Evolutionary conservation across 2,329 filamentous ascomycete species (phyloP).

Genomic region (Delphinella strobiligena): DNA sequence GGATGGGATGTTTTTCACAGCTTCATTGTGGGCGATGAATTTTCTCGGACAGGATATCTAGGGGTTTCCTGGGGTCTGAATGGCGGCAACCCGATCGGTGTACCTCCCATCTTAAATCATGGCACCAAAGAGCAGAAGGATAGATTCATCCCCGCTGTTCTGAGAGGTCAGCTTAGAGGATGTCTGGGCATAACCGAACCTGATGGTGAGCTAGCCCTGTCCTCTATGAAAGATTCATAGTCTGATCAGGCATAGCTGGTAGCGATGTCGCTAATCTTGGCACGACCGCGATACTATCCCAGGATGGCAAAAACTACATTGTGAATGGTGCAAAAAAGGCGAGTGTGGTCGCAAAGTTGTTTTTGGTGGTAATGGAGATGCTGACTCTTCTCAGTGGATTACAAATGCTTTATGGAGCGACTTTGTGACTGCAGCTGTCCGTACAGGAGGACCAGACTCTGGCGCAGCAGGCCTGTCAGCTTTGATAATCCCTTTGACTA

Average conservation of each 20-base stretch:
- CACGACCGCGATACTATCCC: constrained; percentile 47
- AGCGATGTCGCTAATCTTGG: constrained; percentile 53
- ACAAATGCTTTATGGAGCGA: constrained; percentile 50
- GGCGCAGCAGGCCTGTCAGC: constrained; percentile 45
- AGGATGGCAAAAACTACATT: constrained; percentile 38
- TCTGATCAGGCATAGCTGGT: too few species aligned
- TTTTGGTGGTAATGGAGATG: too few species aligned
- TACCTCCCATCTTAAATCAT: constrained; percentile 51
- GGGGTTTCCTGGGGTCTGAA: constrained; percentile 47
- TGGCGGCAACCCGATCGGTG: constrained; percentile 50
- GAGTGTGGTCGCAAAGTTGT: too few species aligned
- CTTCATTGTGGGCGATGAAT: constrained; percentile 20
- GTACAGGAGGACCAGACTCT: constrained; percentile 44
- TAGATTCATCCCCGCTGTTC: constrained; percentile 47
- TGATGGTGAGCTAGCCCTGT: constrained; percentile 17
- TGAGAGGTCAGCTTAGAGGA: constrained; percentile 47
- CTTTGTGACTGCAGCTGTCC: constrained; percentile 50
- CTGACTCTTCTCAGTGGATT: too few species aligned
- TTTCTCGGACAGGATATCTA: constrained; percentile 21
- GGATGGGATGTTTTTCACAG: constrained; percentile 47
- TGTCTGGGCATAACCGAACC: constrained; percentile 57
- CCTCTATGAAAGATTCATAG: too few species aligned
- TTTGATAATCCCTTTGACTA: constrained; percentile 42
- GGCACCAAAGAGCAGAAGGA: constrained; percentile 48
- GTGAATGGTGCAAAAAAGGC: constrained; percentile 60